Evolutionary conservation across 768 basidiomycete species (phyloP), one percentile per base, ranked within the genome.

Genomic region (Hypholoma sublateritium): DNA sequence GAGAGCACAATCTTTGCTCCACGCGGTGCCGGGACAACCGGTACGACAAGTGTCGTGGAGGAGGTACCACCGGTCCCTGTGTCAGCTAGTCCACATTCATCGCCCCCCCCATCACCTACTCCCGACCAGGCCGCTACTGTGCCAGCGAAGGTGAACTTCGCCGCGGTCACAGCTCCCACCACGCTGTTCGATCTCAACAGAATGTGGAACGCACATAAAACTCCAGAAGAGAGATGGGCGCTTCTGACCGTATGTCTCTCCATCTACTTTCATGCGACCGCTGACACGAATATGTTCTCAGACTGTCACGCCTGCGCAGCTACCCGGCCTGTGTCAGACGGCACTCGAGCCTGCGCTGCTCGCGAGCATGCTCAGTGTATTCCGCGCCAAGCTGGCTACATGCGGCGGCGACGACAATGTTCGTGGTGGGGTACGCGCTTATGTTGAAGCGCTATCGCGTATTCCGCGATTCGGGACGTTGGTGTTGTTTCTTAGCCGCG

Each of bases 261-360:
- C 16, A n/a, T 46, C 12, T 25, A 51, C 25, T 13, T 32, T 8
- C 37, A 6, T 50, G 24, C 12, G 11, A 34, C 19, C 24, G 25
- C 25, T 50, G 9, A 14, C 16, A 25, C 32, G 37, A 14, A n/a
- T 19, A 12, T 1, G 14, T 24, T 13, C 21, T 5, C 61, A 91
- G 87, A 76, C 73, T 34, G 77, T 91, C 43, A 72, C 80, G 0
- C 83, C 90, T 0, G 46, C 74, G 7, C 71, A 73, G 16, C 68
- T 93, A 24, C 88, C 89, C 0, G 61, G 75, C 1, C 69, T 93
- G 37, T 91, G 89, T 71, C 79, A 87, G 62, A 82, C 77, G 0
- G 89, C 89, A 0, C 76, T 93, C 32, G 91, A 93, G 43, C 81
- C 91, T 0, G 63, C 76, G 1, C 63, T 89, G 24, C 78, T 93